phyloP scores from a whole-genome alignment of 2,329 filamentous ascomycete species.

The Cladophialophora immunda region DNA sequence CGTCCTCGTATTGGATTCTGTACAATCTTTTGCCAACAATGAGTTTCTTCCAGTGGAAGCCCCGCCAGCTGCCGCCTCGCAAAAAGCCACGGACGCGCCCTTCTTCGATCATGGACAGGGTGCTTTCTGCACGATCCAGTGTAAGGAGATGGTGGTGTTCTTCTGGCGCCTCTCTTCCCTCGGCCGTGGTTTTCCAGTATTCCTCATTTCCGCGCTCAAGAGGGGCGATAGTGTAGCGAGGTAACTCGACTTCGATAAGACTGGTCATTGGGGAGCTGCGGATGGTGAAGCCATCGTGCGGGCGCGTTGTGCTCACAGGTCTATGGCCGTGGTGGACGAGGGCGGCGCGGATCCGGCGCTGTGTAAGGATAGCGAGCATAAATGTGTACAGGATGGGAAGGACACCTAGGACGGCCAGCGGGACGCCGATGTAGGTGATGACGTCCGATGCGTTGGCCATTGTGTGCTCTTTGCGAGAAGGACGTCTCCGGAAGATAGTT shows the following conservation, averaged over 20 bases:
- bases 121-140: constrained; percentile 32
- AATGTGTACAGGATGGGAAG: constrained; percentile 74
- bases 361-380: constrained; percentile 65
- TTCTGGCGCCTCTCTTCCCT: constrained; percentile 23
- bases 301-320: constrained; percentile 30
- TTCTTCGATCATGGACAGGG: constrained; percentile 38
- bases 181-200: constrained; percentile 65
- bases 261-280: constrained; percentile 71
- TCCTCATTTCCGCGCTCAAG: constrained; percentile 64
- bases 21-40: constrained; percentile 69
- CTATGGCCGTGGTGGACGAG: constrained; percentile 64
- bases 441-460: constrained; percentile 55
- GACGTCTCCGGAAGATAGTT: background rate
- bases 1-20: constrained; percentile 68
- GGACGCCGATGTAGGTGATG: constrained; percentile 66
- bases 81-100: constrained; percentile 56
- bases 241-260: constrained; percentile 72
- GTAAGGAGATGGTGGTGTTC: constrained; percentile 45
- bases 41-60: constrained; percentile 72
- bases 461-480: background rate
- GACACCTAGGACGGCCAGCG: constrained; percentile 67
- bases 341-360: constrained; percentile 68
- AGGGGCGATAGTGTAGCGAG: constrained; percentile 70
- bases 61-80: constrained; percentile 70
- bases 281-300: constrained; percentile 61